Base-by-base conservation (phyloP, 768 basidiomycete species). In the Tulasnella sp. region DNA sequence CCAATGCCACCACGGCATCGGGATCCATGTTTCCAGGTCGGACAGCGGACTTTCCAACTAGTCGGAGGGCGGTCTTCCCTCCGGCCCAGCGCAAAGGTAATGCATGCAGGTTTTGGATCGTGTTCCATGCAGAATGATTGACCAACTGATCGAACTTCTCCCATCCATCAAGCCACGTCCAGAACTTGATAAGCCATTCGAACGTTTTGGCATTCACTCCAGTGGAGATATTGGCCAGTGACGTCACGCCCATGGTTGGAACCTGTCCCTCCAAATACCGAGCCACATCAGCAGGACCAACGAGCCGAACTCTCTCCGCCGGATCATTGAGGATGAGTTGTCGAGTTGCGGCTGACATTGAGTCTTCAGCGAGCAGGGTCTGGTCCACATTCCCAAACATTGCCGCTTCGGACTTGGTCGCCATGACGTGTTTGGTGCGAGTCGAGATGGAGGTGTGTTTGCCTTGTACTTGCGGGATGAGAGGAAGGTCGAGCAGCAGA, bases 121-220 rank as follows among this genome's bases (percentile, higher is more conserved):
- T 21, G 36, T 27, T 39, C 42, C 42, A 75, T 9, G 42, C 21
- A 31, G 40, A 14, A 34, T 44, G 5, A 36, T n/a, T 42, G 42
- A 75, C 24, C 38, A 44, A 42, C 38, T 46, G 40, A 2, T 27
- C 74, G 24, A 62, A 21, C 14, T 75, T 79, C 0, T 74, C 31
- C 83, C 85, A 88, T 0, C 44, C 78, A 7, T 81, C 82, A 72
- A 88, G 75, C 89, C 89, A 89, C 3, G 75, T 68, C 89, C 89
- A 90, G 80, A 89, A 89, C 1, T 76, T 74, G 0, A 84, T 82
- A 21, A 88, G 77, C 87, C 87, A 88, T 6, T 77, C 56, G 24
- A 87, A 79, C 8, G 27, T 48, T 14, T 81, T 72, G 6, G 39
- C 76, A 12, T 80, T 79, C 48, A 84, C 81, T 8, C 80, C 79